Base-by-base conservation (phyloP, 352 stramenopile genomes). In the Phytophthora pini region DNA sequence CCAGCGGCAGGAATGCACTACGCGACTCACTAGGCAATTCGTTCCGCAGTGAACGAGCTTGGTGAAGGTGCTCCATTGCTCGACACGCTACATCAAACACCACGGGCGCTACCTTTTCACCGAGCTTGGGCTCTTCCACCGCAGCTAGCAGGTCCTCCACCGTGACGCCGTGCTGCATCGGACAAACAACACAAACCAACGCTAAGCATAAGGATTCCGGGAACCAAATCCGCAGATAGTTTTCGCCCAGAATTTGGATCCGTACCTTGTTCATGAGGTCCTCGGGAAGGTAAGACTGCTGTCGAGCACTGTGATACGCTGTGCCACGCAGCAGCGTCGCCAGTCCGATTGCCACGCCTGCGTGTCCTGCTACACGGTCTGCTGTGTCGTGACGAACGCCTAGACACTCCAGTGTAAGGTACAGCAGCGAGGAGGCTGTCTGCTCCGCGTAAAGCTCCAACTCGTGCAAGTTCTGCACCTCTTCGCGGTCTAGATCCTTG, bases 51-150 rank as follows among this genome's bases (percentile, higher is more conserved):
- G 72, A 79, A 10, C 86, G 84, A 12, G 89, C 88, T 52, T 86
- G 67, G 15, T 88, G 80, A 0, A 97, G 72, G 55, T 97, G 90
- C 26, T 91, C 84, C 63, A 96, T 80, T 0, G 89, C 89, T 2
- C 78, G 76, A 39, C 88, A 95, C 7, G 90, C 90, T 9, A 98
- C 83, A 17, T 97, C 92, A 64, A 96, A 97, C 12, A 97, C 80
- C 15, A 91, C 90, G 0, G 92, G 90, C 5, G 88, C 76, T 10
- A 93, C 74, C 57, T 94, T 89, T 3, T 77, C 75, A 22, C 89
- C 88, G 1, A 85, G 61, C 13, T 73, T 71, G 0, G 77, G 74
- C 32, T 94, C 78, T n/a, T 93, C 77, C 0, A 76, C 75, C 2
- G 74, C 81, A 15, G 77, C 78, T 10, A 87, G 54, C 17, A 97